Base-by-base conservation (phyloP, 148 eudicot species). In the Mesembryanthemum crystallinum region DNA sequence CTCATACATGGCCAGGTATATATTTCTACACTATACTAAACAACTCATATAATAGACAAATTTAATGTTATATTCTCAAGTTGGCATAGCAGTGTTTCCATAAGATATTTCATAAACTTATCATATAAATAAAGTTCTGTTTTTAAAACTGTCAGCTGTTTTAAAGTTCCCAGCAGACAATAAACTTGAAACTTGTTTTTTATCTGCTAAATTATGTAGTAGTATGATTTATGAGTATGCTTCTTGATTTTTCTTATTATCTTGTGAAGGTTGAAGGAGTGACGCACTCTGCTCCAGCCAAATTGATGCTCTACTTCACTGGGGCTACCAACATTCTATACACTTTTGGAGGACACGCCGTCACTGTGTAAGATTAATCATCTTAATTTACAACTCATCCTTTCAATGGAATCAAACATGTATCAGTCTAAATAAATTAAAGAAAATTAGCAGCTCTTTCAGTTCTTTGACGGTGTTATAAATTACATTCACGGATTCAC, bases 301-400 rank as follows among this genome's bases (percentile, higher is more conserved):
- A 76, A 57, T 42, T 92, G 82, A 85, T 92, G 25, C 88, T 92
- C 32, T 92, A 92, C 83, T 91, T 92, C 76, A 88, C 91, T 11
- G 97, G 97, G 25, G 94, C 97, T 37, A 92, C 97, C 74, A 92
- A 92, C 87, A 90, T 91, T 78, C 86, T 91, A 30, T 91, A 91
- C 82, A 91, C 96, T 67, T 91, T 87, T 79, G 95, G 95, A 20
- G 96, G 96, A 0, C 96, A 90, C 79, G 92, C 96, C 33, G 93
- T 91, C 65, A 89, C 93, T 60, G 94, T 89, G 92, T 92, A 79
- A 89, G 39, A 35, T 35, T 35, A 35, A 35, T 35, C 3, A 35
- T 35, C 39, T 35, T 35, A 6, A 35, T 35, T 35, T 35, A 35
- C 39, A 6, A 35, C 39, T 35, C 6, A 35, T 35, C 39, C 39